These are phyloP conservation scores for Hansenula sp. DNA, from an alignment of 1,139 yeast genomes.

Conservation along the genomic window DNA sequence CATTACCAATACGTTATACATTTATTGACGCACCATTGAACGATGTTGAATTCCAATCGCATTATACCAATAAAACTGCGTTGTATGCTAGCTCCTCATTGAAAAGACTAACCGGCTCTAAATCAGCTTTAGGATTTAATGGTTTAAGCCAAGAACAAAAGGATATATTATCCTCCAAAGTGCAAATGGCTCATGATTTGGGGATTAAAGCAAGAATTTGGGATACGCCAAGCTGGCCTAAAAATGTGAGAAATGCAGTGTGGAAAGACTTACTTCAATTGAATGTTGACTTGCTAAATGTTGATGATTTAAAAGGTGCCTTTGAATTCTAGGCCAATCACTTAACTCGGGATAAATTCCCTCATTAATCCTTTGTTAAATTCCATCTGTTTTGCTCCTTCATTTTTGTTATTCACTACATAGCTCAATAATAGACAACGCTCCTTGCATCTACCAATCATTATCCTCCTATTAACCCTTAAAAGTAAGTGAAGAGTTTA, in stretches of 20 bases:
- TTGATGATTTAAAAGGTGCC: slow-evolving; percentile 35
- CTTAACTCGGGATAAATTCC: too few species aligned
- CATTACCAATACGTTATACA: slow-evolving; percentile 14
- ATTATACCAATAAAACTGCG: background rate
- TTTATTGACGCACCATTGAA: slow-evolving; percentile 29
- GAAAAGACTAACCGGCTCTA: slow-evolving; percentile 8
- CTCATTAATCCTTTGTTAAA: too few species aligned
- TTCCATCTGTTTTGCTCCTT: too few species aligned
- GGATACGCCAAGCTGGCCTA: slow-evolving; percentile 51
- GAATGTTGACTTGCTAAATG: slow-evolving; percentile 40
- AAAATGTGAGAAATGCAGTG: slow-evolving; percentile 28
- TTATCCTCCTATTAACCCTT: too few species aligned
- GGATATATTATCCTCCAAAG: slow-evolving; percentile 20
- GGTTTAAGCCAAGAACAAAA: slow-evolving; percentile 24
- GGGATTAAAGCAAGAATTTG: slow-evolving; percentile 42
- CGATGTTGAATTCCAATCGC: background rate
- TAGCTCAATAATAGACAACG: too few species aligned
- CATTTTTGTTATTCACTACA: too few species aligned
- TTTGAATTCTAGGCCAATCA: background rate
- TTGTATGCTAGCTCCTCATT: slow-evolving; percentile 7
- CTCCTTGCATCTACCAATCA: too few species aligned
- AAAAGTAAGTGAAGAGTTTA: too few species aligned
- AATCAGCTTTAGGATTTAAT: slow-evolving; percentile 3
- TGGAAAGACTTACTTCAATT: slow-evolving; percentile 35
- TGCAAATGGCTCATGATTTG: slow-evolving; percentile 32